Evolutionary conservation across 2,329 filamentous ascomycete species (phyloP), one percentile per base, ranked within the genome.

Genomic region (Aureobasidium sp.): DNA sequence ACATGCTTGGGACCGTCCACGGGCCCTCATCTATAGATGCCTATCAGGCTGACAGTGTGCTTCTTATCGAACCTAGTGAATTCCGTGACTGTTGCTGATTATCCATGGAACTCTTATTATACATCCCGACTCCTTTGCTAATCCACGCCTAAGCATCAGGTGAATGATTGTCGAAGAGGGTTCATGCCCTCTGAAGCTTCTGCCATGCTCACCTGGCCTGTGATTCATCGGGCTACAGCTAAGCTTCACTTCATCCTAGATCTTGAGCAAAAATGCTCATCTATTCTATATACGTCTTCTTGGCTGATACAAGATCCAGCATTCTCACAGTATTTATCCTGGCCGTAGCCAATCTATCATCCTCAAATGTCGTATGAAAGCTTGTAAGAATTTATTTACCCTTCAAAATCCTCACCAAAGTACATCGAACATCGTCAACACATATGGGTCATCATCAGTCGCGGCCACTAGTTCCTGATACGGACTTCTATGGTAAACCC

Each of bases 191-290:
- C 22, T 22, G 5, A 17, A 45, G 22, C 20, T 20, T 45, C 12
- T 25, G 12, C 25, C 39, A 44, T 44, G 37, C 17, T 44, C 11
- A 20, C 2, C 9, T 42, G 37, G 53, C 39, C 36, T 29, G n/a
- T 44, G 39, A 45, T 56, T 15, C 11, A 34, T 12, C 15, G 5
- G 52, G 20, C 6, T 25, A 34, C 34, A 41, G 25, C 34, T 53
- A 56, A 36, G 53, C 41, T 56, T 56, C n/a, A 12, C 9, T 22
- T n/a, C 20, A 44, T 27, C 5, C 27, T 45, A 9, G 15, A 20
- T 6, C 41, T 56, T 56, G 53, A 56, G 53, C 53, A 56, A 29
- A 14, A 44, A 44, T 56, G 53, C 39, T 44, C 53, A 20, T 14
- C 53, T 56, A 39, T 15, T 39, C 15, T 9, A 14, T 20, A 34